Base-by-base conservation (phyloP, 2,329 filamentous ascomycete genomes). In the Penicillium vulpinum region DNA sequence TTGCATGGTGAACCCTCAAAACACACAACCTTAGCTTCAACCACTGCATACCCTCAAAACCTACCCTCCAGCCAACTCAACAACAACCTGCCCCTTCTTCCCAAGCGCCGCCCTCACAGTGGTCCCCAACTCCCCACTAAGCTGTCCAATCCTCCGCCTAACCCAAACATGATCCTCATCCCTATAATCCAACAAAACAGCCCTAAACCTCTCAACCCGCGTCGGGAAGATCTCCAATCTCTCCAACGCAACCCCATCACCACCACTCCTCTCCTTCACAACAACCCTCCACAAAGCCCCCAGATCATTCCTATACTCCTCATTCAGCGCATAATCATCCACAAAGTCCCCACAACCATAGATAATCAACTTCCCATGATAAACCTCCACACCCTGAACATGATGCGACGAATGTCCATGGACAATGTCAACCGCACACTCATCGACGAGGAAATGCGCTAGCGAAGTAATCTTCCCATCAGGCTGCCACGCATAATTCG, bases 301-400 rank as follows among this genome's bases (percentile, higher is more conserved):
- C 13, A 77, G 57, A 64, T 77, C 75, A 67, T 77, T 77, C 50
- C 74, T 61, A 62, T 57, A 77, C 38, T 66, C 61, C 24, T 47
- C 51, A 51, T 68, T 62, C n/a, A 76, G 16, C 4, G 68, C 70
- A 67, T 77, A 77, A 62, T 77, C 75, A 62, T 77, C 74, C n/a
- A 77, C 70, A 59, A 77, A 77, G 58, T 77, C 74, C 1, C 75
- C 75, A 56, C 75, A 77, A 0, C 75, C 75, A 40, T 77, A 77
- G 2, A 77, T 71, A 44, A 77, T 71, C 10, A 76, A 40, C 44
- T 65, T 71, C 0, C 71, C 69, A 2, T 64, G 66, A 54, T 75
- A 75, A 22, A 64, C 59, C 59, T 77, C 75, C 3, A 76, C 73
- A 0, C 75, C 75, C 61, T 77, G 75, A 3, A 76, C 55, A 62